Base-by-base conservation (phyloP, 768 basidiomycete species). In the Rhodosporidiobolus sp. region DNA sequence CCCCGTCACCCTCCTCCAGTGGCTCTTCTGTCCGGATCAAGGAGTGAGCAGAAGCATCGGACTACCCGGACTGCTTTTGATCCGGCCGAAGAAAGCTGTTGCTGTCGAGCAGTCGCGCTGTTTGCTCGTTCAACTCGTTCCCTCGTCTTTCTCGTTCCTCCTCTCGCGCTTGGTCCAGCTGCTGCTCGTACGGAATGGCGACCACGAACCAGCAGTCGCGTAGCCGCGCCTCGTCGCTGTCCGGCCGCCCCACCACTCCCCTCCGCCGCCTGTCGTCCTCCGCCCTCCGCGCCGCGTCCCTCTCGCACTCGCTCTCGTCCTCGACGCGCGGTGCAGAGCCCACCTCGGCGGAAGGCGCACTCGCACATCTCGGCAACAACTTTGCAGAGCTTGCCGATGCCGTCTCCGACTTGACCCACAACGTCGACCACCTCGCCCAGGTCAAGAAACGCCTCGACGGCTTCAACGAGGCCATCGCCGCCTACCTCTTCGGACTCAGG, bases 391-490 rank as follows among this genome's bases (percentile, higher is more conserved):
- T 79, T 7, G 67, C 77, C 6, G 63, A 77, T 34, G 59, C 65
- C 3, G 30, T 77, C 14, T 26, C 35, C 22, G 78, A 77, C 56
- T 58, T 79, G 19, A 64, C 58, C 16, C 68, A 43, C 30, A 79
- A 76, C 60, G 43, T 57, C 16, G 63, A 74, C 22, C 45, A 48
- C 9, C 48, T 77, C 32, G 64, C 60, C 12, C 28, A 20, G 4
- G 57, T 77, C 52, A 56, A 62, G 45, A 19, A 38, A 4, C 32
- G 52, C 32, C 49, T 79, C 8, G 67, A 73, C 24, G 54, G 57
- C 48, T 74, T 72, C 67, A 78, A 78, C 66, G 72, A 79, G 50
- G 61, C 63, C 22, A 77, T 79, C n/a, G 76, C 61, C 22, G 65
- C 48, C 1, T 75, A 53, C 26, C 45, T 79, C 14, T 66, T 72